These are phyloP conservation scores for Dovyalis caffra DNA, from an alignment of 345 rosid genomes.

Conservation along the genomic window DNA sequence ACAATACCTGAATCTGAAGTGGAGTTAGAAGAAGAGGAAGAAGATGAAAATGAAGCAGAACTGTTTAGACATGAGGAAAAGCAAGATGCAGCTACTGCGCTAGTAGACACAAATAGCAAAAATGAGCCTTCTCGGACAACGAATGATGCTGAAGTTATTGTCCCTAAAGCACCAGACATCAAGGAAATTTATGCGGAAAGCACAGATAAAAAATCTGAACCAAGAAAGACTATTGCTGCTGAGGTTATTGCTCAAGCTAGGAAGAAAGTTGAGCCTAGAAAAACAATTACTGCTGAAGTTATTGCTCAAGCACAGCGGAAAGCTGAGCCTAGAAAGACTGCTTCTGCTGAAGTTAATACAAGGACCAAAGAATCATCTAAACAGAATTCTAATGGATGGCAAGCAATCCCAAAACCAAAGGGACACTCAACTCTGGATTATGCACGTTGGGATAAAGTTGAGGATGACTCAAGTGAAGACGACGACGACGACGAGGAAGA, in stretches of 20 bases:
- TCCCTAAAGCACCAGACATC: conserved; percentile 30
- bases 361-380: conserved; percentile 35
- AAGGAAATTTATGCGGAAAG: conserved; percentile 24
- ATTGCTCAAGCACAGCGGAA: conserved; percentile 34
- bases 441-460: conserved; percentile 80
- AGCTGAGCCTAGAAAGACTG: conserved; percentile 26
- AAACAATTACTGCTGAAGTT: conserved; percentile 29
- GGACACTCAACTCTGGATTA: conserved; percentile 90
- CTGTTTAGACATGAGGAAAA: conserved; percentile 10
- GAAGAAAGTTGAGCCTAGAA: conserved; percentile 21
- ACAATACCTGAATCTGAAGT: conserved; percentile 90
- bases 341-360: conserved; percentile 21
- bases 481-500: conserved; percentile 57
- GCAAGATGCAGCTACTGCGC: conserved; percentile 18
- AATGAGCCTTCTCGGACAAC: conserved; percentile 7
- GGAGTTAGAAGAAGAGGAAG: conserved; percentile 78
- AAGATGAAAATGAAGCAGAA: conserved; percentile 27
- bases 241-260: conserved; percentile 32
- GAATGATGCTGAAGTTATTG: conserved; percentile 26
- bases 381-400: conserved; percentile 65
- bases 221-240: conserved; percentile 19
- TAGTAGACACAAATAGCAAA: conserved; percentile 25
- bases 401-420: conserved; percentile 94
- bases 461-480: conserved; percentile 79
- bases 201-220: conserved; percentile 15